These are phyloP conservation scores for Phytopythium delawarense DNA, from an alignment of 352 stramenopile species.

Conservation along the genomic window DNA sequence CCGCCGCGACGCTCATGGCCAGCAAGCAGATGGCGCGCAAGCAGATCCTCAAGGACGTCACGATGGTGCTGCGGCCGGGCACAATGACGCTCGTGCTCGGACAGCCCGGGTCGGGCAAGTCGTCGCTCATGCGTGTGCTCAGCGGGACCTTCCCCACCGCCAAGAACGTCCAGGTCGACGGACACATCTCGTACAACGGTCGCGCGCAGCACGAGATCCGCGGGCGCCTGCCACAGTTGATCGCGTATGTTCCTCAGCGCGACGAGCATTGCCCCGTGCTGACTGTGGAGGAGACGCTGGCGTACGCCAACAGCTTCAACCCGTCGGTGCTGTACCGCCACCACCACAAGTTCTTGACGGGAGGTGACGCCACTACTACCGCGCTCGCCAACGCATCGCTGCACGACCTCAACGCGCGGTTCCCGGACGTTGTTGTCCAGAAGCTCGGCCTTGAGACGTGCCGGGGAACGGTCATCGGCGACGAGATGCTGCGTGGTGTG, in stretches of 20 bases:
- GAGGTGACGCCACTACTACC: constrained; percentile 13
- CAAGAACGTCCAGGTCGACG: constrained; percentile 12
- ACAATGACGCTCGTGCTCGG: constrained; percentile 17
- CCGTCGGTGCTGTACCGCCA: constrained; percentile 14
- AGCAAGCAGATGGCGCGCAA: constrained; percentile 7
- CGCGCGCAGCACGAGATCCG: background rate
- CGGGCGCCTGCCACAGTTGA: constrained; percentile 12
- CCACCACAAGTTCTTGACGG: constrained; percentile 13
- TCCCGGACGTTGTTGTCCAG: constrained; percentile 26
- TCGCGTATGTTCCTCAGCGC: constrained; percentile 13
- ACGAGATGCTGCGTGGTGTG: constrained; percentile 75
- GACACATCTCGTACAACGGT: constrained; percentile 21
- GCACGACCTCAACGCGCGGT: constrained; percentile 2
- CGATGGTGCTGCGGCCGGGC: constrained; percentile 9
- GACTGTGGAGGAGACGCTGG: constrained; percentile 18
- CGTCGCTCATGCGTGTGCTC: constrained; percentile 9
- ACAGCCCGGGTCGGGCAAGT: constrained; percentile 10
- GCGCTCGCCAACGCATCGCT: constrained; percentile 1
- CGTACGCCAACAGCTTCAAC: constrained; percentile 15
- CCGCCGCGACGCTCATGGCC: background rate
- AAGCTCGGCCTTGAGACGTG: constrained; percentile 24
- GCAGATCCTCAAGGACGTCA: constrained; percentile 16
- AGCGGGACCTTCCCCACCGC: constrained; percentile 8
- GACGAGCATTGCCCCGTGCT: constrained; percentile 10
- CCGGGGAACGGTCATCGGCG: constrained; percentile 30